Conservation (phyloP, 208 protist genomes). For the Entamoeba histolytica region DNA sequence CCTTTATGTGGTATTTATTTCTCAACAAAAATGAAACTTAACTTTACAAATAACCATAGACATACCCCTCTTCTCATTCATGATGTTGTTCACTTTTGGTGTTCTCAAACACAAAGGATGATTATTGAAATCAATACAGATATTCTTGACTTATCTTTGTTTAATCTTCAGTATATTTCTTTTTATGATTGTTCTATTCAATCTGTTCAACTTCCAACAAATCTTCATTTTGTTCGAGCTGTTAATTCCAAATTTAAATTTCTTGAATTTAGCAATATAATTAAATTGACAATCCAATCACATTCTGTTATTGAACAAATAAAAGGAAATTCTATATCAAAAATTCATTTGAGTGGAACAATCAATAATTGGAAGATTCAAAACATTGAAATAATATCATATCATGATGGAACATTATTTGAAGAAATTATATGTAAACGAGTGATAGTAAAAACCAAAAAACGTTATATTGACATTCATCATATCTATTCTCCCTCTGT, state of each 20-base stretch:
- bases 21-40: background rate
- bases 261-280: background rate
- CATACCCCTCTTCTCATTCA: background rate
- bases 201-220: background rate
- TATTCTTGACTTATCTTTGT: background rate
- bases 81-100: background rate
- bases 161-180: background rate
- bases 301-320: background rate
- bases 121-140: background rate
- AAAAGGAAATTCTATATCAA: background rate
- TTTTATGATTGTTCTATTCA: background rate
- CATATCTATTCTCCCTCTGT: too few species aligned
- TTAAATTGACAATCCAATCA: background rate
- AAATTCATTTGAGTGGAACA: background rate
- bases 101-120: background rate
- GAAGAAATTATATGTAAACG: background rate
- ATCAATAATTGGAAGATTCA: background rate
- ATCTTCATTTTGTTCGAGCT: background rate
- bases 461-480: background rate
- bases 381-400: background rate
- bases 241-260: background rate
- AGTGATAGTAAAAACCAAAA: background rate
- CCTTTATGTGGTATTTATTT: background rate
- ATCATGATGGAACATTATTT: background rate
- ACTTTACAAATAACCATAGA: background rate